phyloP scores from a whole-genome alignment of 345 rosid genomes.

The Toxicodendron radicans region DNA sequence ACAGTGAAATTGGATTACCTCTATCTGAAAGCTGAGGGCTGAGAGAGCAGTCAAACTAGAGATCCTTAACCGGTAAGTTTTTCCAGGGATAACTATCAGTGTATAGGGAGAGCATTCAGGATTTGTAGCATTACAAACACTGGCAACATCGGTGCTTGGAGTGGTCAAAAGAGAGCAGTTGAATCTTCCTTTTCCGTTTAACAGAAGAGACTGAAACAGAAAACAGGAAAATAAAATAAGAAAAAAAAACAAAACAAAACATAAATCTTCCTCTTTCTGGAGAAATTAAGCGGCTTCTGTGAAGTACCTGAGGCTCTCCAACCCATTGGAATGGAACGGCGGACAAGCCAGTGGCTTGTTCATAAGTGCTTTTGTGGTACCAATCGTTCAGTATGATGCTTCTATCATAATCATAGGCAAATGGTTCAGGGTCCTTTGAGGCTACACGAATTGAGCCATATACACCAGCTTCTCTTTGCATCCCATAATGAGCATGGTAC shows the following conservation, averaged over 20 bases:
- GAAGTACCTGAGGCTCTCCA: conserved; percentile 67
- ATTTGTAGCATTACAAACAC: conserved; percentile 29
- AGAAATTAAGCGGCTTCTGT: too few species aligned
- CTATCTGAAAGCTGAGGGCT: conserved; percentile 49
- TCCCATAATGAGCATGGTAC: conserved; percentile 78
- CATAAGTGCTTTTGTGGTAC: conserved; percentile 68
- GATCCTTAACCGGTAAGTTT: conserved; percentile 43
- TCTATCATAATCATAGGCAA: conserved; percentile 53
- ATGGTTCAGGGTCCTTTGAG: conserved; percentile 56
- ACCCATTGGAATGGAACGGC: conserved; percentile 65
- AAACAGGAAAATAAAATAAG: too few species aligned
- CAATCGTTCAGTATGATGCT: conserved; percentile 69
- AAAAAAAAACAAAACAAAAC: too few species aligned
- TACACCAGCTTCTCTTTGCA: conserved; percentile 81
- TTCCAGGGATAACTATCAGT: conserved; percentile 31
- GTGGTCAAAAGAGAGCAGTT: conserved; percentile 22
- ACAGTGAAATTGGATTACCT: too few species aligned
- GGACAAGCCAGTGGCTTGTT: conserved; percentile 49
- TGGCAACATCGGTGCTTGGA: not conserved
- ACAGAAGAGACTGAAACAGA: conserved; percentile 56
- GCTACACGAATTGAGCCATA: conserved; percentile 64
- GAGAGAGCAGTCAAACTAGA: conserved; percentile 34
- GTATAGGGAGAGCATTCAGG: conserved; percentile 33
- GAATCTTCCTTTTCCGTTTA: conserved; percentile 46
- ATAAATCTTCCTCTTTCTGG: too few species aligned